Evolutionary conservation across 208 protist species (phyloP).

Genomic region (Entamoeba invadens): DNA sequence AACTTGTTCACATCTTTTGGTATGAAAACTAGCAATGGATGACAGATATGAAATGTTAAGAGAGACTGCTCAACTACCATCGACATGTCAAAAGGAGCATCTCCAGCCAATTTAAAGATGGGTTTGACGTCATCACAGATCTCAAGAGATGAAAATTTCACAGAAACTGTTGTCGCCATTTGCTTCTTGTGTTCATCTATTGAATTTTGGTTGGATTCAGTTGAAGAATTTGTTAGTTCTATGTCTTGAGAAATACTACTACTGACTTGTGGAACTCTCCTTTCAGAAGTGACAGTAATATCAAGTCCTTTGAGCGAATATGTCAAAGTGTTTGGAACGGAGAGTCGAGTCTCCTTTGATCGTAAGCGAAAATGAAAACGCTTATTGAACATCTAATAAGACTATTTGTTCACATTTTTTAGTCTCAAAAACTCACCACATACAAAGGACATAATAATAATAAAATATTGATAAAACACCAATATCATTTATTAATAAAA

Average conservation of each 20-base stretch:
- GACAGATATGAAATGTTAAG: neutral
- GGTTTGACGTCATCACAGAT: neutral
- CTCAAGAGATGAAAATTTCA: neutral
- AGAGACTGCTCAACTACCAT: neutral
- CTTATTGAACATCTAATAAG: neutral
- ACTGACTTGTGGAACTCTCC: too few relatives aligned
- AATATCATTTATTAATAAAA: too few relatives aligned
- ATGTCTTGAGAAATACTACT: too few relatives aligned
- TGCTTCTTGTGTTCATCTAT: neutral
- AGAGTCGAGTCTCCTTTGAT: neutral
- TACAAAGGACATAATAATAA: too few relatives aligned
- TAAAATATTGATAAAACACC: too few relatives aligned
- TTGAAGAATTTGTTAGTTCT: too few relatives aligned
- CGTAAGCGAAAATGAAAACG: neutral
- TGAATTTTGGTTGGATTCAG: neutral
- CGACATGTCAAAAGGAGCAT: neutral
- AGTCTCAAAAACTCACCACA: too few relatives aligned
- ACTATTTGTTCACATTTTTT: too few relatives aligned
- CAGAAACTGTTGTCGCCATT: neutral
- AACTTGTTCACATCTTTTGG: neutral
- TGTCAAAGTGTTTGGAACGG: neutral
- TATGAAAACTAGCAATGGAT: neutral
- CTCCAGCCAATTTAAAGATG: neutral
- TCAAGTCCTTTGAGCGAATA: neutral
- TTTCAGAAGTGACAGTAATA: neutral